Evolutionary conservation across 331 rosid species (phyloP), one percentile per base, ranked within the genome.

Genomic region (Rosa hybrid): DNA sequence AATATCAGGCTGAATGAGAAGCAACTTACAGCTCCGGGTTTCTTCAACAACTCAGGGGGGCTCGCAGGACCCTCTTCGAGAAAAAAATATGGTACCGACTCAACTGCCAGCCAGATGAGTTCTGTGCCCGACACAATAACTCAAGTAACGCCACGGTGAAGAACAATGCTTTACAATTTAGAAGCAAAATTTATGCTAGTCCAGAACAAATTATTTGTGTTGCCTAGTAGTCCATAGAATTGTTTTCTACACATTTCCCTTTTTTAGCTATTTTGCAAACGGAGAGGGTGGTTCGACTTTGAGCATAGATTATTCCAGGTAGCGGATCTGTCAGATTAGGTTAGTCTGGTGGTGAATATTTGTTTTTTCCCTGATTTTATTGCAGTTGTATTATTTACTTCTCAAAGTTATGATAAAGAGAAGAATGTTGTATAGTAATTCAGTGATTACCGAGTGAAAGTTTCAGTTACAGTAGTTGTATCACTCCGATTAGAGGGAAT

Each of bases 21-120:
- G 59, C 80, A 92, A 63, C 87, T 93, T 13, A 81, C 97, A 30
- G 86, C 95, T 41, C 99, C 99, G 1, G 99, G 99, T 44, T 87
- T 81, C 79, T 93, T 90, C 85, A 86, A 65, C 74, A 84, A 84
- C 76, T 65, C 82, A 7, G 88, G 84, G 54, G 68, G 73, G 50
- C 27, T 67, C 12, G 44, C 87, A 2, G 89, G 78, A 79, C 84
- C 92, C 68, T 91, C 90, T 48, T 68, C 82, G 5, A 80, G 57
- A 45, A 84, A 87, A 75, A 89, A 84, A 46, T 81, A 85, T 63
- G 9, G 30, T 45, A 39, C 49, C 11, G 76, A 68, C 34, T 74
- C 87, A 51, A 68, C 80, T 34, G 82, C 91, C 86, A 13, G 51
- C 64, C 86, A 80, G 27, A 81, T 67, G 81, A 88, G 91, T 80